A percentile compares a stretch with the other conserved stretches of the same genome.
phyloP scores from a whole-genome alignment of 495 filamentous ascomycete genomes.

The Talaromyces adpressus region DNA sequence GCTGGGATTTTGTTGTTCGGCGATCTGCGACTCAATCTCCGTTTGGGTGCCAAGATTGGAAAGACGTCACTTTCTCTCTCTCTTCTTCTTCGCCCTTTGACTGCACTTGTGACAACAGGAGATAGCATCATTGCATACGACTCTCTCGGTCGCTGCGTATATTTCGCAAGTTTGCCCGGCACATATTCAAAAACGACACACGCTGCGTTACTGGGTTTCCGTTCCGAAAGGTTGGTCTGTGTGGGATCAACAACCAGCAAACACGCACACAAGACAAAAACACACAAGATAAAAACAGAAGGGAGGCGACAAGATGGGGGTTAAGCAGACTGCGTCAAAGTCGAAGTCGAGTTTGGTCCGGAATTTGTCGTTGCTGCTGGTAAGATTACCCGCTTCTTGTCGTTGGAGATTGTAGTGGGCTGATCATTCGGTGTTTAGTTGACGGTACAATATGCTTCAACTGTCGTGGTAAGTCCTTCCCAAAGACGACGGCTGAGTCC shows the following conservation, averaged over 20 bases:
- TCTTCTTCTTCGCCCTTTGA: background rate
- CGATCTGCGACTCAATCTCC: background rate
- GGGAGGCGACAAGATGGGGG: background rate
- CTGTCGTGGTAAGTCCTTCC: constrained; percentile 31
- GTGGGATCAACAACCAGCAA: background rate
- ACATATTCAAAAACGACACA: background rate
- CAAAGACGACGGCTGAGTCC: background rate
- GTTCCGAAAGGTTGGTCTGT: background rate
- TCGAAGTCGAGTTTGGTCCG: background rate
- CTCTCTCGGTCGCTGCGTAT: background rate
- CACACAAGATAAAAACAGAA: background rate
- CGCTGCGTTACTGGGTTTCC: background rate
- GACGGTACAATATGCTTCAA: constrained; percentile 31
- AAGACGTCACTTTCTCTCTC: background rate
- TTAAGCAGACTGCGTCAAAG: background rate
- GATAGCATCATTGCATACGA: background rate
- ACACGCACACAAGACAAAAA: background rate
- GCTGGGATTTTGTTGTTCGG: background rate
- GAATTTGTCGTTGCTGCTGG: background rate
- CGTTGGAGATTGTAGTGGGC: background rate
- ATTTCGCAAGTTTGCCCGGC: background rate
- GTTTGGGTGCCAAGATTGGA: background rate
- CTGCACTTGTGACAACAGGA: background rate
- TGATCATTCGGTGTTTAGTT: constrained; percentile 17
- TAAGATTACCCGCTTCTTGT: background rate